These are phyloP conservation scores for Abelmoschus esculentus DNA, from an alignment of 345 rosid species.

Conservation along the genomic window DNA sequence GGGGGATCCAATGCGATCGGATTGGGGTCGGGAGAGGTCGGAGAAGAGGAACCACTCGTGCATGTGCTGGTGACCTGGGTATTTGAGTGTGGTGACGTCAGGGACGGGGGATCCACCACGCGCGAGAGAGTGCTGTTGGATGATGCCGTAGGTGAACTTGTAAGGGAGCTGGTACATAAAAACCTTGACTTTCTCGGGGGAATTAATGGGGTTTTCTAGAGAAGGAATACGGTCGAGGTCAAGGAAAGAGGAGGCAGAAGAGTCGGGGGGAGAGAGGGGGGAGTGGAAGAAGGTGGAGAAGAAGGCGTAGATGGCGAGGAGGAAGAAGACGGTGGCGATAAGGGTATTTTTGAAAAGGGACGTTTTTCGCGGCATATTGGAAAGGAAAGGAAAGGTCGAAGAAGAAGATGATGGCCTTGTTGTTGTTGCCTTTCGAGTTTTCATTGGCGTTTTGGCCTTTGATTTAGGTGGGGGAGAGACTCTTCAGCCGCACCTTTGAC, in stretches of 20 bases:
- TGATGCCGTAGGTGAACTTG: constrained; percentile 69
- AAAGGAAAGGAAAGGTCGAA: constrained; percentile 7
- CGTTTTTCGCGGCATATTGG: constrained; percentile 70
- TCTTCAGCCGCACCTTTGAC: not conserved
- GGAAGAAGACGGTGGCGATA: constrained; percentile 31
- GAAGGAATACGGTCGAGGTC: constrained; percentile 14
- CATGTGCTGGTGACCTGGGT: constrained; percentile 99
- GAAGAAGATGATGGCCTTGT: constrained; percentile 6
- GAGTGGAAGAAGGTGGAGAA: constrained; percentile 54
- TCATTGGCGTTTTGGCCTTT: constrained; percentile 5
- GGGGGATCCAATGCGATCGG: constrained; percentile 60
- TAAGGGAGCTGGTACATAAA: constrained; percentile 83
- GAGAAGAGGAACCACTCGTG: constrained; percentile 88
- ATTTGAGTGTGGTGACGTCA: constrained; percentile 45
- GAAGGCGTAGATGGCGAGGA: constrained; percentile 55
- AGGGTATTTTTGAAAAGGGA: constrained; percentile 57
- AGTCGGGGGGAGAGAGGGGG: constrained; percentile 28
- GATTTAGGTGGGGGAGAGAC: not conserved
- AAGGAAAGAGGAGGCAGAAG: constrained; percentile 14
- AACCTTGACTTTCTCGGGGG: constrained; percentile 27
- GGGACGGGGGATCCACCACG: constrained; percentile 48
- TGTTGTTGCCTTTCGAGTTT: constrained; percentile 14
- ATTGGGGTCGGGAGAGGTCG: constrained; percentile 51
- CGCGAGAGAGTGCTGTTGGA: constrained; percentile 65
- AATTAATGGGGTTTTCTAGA: not conserved